Evolutionary conservation across 2,329 filamentous ascomycete species (phyloP).

Genomic region (Trichoderma arundinaceum): DNA sequence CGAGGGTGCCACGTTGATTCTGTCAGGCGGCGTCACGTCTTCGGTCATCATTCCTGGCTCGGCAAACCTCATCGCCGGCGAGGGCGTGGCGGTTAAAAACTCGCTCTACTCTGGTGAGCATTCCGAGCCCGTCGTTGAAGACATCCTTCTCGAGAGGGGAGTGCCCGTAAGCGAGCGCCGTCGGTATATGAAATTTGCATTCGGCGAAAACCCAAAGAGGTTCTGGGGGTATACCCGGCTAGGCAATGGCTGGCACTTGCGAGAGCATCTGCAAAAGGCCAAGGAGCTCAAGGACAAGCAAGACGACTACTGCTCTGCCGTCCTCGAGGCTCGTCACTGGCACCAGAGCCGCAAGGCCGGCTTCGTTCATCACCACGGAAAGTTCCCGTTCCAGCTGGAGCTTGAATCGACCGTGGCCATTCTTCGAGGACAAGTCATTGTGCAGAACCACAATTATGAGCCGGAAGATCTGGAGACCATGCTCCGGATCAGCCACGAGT

Average conservation of each 20-base stretch:
- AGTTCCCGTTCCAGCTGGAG: constrained; percentile 45
- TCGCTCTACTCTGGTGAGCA: constrained; percentile 42
- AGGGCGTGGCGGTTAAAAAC: constrained; percentile 52
- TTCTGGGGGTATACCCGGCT: constrained; percentile 48
- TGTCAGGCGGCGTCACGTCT: constrained; percentile 52
- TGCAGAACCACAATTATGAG: constrained; percentile 54
- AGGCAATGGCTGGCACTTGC: constrained; percentile 48
- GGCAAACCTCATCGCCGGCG: constrained; percentile 53
- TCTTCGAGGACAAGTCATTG: constrained; percentile 48
- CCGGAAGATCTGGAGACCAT: constrained; percentile 52
- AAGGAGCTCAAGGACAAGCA: constrained; percentile 31
- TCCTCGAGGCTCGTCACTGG: constrained; percentile 2
- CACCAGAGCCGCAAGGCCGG: constrained; percentile 5
- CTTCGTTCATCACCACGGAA: constrained; percentile 18
- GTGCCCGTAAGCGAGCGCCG: constrained; percentile 42
- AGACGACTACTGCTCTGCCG: constrained; percentile 29
- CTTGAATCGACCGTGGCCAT: constrained; percentile 50
- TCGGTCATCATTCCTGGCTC: constrained; percentile 54
- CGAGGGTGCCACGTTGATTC: constrained; percentile 45
- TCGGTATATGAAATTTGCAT: constrained; percentile 54
- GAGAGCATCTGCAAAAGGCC: constrained; percentile 41
- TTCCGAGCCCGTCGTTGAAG: constrained; percentile 49
- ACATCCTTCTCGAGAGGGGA: constrained; percentile 50
- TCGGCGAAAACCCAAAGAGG: constrained; percentile 52
- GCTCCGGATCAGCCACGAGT: constrained; percentile 50